A percentile compares a stretch with the other conserved stretches of the same genome.
phyloP scores from a whole-genome alignment of 371 early-diverging fungal species.

The Zopfochytrium polystomum region DNA sequence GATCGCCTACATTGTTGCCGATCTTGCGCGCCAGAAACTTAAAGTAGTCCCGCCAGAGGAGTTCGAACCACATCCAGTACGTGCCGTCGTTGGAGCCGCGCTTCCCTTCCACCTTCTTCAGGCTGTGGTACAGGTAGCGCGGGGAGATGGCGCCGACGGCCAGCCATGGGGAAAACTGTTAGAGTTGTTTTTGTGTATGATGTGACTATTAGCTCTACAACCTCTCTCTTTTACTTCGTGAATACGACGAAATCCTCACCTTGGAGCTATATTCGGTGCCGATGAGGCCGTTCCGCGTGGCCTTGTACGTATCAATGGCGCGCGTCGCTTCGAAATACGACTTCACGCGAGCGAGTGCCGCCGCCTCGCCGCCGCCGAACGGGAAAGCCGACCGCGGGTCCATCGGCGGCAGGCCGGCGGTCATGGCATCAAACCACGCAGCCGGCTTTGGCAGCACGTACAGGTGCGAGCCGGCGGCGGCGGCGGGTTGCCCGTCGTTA shows the following conservation, averaged over 20 bases:
- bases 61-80: slow-evolving; percentile 38
- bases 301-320: slow-evolving; percentile 37
- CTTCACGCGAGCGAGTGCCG: slow-evolving; percentile 34
- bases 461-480: neutral
- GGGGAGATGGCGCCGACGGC: slow-evolving; percentile 42
- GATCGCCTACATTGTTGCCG: slow-evolving; percentile 13
- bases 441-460: neutral
- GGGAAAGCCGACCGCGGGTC: slow-evolving; percentile 41
- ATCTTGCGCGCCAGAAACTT: slow-evolving; percentile 21
- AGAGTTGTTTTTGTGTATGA: no score
- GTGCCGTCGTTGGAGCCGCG: slow-evolving; percentile 13
- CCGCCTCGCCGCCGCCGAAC: slow-evolving; percentile 43
- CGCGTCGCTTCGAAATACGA: slow-evolving; percentile 35
- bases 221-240: no score
- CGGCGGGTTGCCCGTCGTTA: neutral
- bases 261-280: slow-evolving; percentile 33
- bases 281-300: slow-evolving; percentile 48
- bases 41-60: slow-evolving; percentile 52
- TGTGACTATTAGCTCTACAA: slow-evolving; percentile 11
- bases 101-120: slow-evolving; percentile 9
- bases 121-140: slow-evolving; percentile 29
- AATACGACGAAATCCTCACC: no score
- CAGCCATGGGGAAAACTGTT: slow-evolving; percentile 41
- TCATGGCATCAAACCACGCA: neutral
- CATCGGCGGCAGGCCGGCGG: neutral